A percentile compares a stretch with the other conserved stretches of the same genome.
These are phyloP conservation scores for Epichloe elymi DNA, from an alignment of 2,329 filamentous ascomycete genomes.

Conservation along the genomic window DNA sequence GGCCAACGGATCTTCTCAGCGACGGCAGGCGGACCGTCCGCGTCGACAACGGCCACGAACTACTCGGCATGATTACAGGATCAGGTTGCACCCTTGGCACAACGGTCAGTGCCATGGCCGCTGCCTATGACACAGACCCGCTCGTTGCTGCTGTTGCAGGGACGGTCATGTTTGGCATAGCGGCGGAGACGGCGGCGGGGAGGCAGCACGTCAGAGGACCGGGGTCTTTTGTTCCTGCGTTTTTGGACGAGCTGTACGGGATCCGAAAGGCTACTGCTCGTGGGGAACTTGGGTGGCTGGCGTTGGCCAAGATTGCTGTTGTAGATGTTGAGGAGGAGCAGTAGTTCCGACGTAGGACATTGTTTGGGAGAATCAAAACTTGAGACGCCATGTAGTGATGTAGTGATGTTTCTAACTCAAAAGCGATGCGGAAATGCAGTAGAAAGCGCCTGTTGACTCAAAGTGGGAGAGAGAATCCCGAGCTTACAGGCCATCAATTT, in stretches of 20 bases:
- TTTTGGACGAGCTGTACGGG: constrained; percentile 57
- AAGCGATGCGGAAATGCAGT: too few species aligned
- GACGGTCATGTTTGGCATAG: constrained; percentile 62
- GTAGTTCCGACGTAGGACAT: neutral
- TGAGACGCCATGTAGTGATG: too few species aligned
- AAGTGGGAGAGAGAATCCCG: too few species aligned
- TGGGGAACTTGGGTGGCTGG: constrained; percentile 38
- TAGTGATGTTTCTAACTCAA: too few species aligned
- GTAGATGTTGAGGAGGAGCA: constrained; percentile 17
- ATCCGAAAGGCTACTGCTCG: constrained; percentile 34
- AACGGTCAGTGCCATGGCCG: constrained; percentile 61
- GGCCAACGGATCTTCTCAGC: constrained; percentile 61
- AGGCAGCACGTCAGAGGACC: constrained; percentile 58
- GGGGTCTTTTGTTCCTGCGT: constrained; percentile 74
- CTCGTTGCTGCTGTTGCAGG: constrained; percentile 62
- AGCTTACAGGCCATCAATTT: too few species aligned
- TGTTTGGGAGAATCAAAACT: too few species aligned
- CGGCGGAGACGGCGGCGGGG: constrained; percentile 56
- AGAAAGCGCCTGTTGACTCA: too few species aligned
- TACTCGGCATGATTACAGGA: constrained; percentile 59
- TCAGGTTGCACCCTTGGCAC: constrained; percentile 81
- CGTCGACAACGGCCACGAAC: constrained; percentile 63
- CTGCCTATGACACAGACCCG: constrained; percentile 47
- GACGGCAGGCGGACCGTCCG: constrained; percentile 57
- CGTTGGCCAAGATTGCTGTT: constrained; percentile 33